These are phyloP conservation scores for Chaetomium olivaceum DNA, from an alignment of 2,329 filamentous ascomycete species.

Conservation along the genomic window DNA sequence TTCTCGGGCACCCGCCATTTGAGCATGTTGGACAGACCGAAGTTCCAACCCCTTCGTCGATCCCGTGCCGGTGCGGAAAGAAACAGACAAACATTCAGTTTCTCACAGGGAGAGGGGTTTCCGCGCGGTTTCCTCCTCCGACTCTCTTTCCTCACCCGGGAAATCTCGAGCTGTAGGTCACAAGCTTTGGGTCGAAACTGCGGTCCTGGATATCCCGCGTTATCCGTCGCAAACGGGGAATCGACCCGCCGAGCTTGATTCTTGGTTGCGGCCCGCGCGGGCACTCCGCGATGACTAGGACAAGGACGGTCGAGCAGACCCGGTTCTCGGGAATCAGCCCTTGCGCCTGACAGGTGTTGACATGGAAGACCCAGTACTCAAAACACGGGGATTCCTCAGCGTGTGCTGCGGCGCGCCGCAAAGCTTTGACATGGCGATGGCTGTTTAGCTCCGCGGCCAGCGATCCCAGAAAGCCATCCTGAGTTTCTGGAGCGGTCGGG, in stretches of 20 bases:
- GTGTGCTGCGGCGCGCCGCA: not conserved
- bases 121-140: not conserved
- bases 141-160: not conserved
- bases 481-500: not conserved
- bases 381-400: not conserved
- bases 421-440: not conserved
- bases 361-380: not conserved
- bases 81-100: not conserved
- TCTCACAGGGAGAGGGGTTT: not conserved
- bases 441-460: too few species aligned
- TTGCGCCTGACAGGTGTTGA: not conserved
- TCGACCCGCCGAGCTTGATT: not conserved
- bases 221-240: not conserved
- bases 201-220: not conserved
- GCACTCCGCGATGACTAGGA: not conserved
- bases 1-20: not conserved
- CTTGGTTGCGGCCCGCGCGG: constrained; percentile 9
- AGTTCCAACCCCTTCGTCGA: not conserved
- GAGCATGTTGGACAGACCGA: not conserved
- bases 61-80: not conserved
- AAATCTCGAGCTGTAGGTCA: not conserved
- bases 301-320: not conserved
- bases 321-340: not conserved
- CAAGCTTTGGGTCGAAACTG: not conserved
- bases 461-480: too few species aligned